Evolutionary conservation across 805 yeast genomes (phyloP), one percentile per base, ranked within the genome.

Genomic region (Phaffomyces opuntiae): DNA sequence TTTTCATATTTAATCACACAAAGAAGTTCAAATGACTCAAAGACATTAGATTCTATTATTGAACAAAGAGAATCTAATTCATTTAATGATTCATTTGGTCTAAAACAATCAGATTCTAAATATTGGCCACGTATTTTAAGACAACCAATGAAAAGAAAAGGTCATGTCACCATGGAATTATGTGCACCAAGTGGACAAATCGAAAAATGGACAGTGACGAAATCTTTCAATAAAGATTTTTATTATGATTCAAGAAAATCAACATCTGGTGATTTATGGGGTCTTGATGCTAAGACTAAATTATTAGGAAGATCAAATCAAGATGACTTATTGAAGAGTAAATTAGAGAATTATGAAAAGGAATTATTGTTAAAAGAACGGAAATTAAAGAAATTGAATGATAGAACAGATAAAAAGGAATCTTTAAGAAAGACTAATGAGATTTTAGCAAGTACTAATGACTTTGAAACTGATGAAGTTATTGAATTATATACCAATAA

Each of bases 201-300:
- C 38, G 97, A 91, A 64, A 80, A 81, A 48, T 89, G 97, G 96
- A 81, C 81, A 14, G 76, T 93, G 3, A 83, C 97, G 0, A 85
- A 82, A 60, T 80, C 95, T 17, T 72, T 77, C 45, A 85, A 87
- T 7, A 78, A 79, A 50, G 83, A 78, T 49, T 78, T 71, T 3
- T 93, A 87, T 54, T 95, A 87, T 58, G 98, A 93, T 67, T 96
- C 96, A 0, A 73, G 97, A 45, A 91, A 93, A 62, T 78, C 87
- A 0, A 64, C 64, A n/a, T 76, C 77, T 59, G 96, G 96, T 21
- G 99, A 93, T 61, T 65, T 82, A 43, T 93, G 98, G 99, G 82
- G 85, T 0, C 63, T 81, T 36, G 85, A 75, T 33, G 81, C 81
- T 3, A 84, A 83, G 60, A 69, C 78, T 3, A 73, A 70, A 27